Conservation (phyloP, 345 rosid genomes). For the Fremontodendron californicum region DNA sequence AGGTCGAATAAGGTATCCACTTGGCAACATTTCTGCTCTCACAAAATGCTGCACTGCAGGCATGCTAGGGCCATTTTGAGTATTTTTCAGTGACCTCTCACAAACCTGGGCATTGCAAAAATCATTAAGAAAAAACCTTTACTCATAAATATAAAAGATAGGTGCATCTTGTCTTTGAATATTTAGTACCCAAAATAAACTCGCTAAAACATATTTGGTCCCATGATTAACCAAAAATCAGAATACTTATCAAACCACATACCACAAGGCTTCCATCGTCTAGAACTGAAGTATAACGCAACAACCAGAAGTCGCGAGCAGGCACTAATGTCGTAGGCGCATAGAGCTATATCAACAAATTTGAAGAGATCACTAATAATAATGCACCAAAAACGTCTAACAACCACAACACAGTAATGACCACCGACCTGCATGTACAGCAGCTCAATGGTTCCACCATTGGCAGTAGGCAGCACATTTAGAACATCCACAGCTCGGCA, state of each 20-base stretch:
- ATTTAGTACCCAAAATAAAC: background rate
- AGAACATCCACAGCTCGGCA: conserved; percentile 97
- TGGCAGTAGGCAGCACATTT: conserved; percentile 96
- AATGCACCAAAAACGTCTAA: background rate
- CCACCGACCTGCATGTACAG: conserved; percentile 86
- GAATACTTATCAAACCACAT: conserved; percentile 18
- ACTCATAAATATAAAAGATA: background rate
- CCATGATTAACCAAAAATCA: background rate
- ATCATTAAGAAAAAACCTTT: background rate
- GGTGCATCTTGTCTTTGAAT: background rate
- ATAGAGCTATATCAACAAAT: conserved; percentile 58
- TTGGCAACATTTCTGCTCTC: conserved; percentile 97
- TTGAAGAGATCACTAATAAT: background rate
- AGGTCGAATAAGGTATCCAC: conserved; percentile 93
- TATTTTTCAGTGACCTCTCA: conserved; percentile 89
- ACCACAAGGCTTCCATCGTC: conserved; percentile 99
- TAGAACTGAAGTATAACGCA: conserved; percentile 88
- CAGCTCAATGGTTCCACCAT: conserved; percentile 99
- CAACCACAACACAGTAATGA: background rate
- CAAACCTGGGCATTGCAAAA: conserved; percentile 48
- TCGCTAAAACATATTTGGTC: background rate
- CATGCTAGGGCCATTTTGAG: conserved; percentile 95
- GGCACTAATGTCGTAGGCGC: conserved; percentile 98
- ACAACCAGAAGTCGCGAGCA: conserved; percentile 96
- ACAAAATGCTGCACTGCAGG: conserved; percentile 94